Percentiles rank a stretch among this genome's conserved stretches.
phyloP scores from a whole-genome alignment of 192 early-diverging fungal species.

The Rhizoclosmatium globosum region DNA sequence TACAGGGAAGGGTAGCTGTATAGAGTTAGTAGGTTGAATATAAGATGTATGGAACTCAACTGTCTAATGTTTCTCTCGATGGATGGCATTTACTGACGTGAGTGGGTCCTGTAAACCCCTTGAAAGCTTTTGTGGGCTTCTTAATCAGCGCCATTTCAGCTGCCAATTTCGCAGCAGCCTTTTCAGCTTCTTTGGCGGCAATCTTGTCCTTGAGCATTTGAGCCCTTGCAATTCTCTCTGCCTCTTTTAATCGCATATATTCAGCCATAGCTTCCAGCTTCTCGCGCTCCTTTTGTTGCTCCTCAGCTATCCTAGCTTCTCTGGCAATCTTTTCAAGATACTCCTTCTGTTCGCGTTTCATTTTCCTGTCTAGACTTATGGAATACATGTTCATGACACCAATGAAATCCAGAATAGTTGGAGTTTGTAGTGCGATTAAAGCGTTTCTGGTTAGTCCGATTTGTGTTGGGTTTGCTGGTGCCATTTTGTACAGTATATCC shows the following conservation, averaged over 20 bases:
- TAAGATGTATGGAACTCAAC: background rate
- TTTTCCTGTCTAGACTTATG: slow-evolving; percentile 30
- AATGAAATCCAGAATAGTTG: slow-evolving; percentile 47
- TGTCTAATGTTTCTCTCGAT: slow-evolving; percentile 56
- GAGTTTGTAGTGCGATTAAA: slow-evolving; percentile 52
- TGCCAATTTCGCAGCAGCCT: background rate
- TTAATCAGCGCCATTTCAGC: slow-evolving; percentile 6
- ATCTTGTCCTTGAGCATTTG: slow-evolving; percentile 35
- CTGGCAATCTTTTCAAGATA: slow-evolving; percentile 41
- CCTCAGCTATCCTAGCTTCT: slow-evolving; percentile 43
- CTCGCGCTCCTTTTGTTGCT: slow-evolving; percentile 41
- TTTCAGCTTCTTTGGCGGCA: slow-evolving; percentile 9
- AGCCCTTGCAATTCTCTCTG: slow-evolving; percentile 36
- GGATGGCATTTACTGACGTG: slow-evolving; percentile 58
- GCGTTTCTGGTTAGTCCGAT: slow-evolving; percentile 20
- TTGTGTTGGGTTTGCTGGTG: background rate
- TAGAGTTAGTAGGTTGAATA: background rate
- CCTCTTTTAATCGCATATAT: slow-evolving; percentile 44
- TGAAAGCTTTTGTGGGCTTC: background rate
- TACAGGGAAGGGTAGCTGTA: slow-evolving; percentile 5
- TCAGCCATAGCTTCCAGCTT: slow-evolving; percentile 35
- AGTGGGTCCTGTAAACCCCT: slow-evolving; percentile 46
- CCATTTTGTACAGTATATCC: slow-evolving; percentile 5
- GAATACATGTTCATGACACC: slow-evolving; percentile 52
- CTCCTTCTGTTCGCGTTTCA: slow-evolving; percentile 42